These are phyloP conservation scores for Euphrasia confusa DNA, from an alignment of 257 asterid genomes.

Conservation along the genomic window DNA sequence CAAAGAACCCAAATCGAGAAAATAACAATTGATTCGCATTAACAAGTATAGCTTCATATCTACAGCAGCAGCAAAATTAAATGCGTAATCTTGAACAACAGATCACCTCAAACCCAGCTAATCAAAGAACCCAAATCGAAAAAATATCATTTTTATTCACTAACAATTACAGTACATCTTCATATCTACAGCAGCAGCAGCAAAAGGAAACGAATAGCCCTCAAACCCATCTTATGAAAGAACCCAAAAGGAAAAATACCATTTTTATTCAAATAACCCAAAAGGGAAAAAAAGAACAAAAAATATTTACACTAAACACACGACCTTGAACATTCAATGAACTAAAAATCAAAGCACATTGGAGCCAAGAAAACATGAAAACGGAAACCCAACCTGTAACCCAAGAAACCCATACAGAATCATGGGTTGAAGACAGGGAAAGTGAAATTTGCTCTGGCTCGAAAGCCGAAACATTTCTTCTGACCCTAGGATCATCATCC, in stretches of 20 bases:
- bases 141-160: background rate
- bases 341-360: conserved; percentile 16
- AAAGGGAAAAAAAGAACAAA: too few species aligned
- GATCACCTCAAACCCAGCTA: background rate
- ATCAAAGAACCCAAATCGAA: background rate
- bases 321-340: background rate
- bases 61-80: background rate
- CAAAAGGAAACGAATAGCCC: too few species aligned
- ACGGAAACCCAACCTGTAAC: conserved; percentile 53
- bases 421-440: conserved; percentile 65
- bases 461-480: conserved; percentile 57
- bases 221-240: too few species aligned
- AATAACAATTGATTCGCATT: background rate
- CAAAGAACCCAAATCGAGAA: background rate
- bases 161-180: too few species aligned
- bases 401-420: conserved; percentile 95
- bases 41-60: background rate
- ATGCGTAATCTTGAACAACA: background rate
- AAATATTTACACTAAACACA: too few species aligned
- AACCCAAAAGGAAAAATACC: too few species aligned
- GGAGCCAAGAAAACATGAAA: background rate
- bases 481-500: conserved; percentile 72
- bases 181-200: too few species aligned
- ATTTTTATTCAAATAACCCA: too few species aligned
- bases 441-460: conserved; percentile 83